These are phyloP conservation scores for Zygnema cylindricum DNA, from an alignment of 139 green algal genomes.

Conservation along the genomic window DNA sequence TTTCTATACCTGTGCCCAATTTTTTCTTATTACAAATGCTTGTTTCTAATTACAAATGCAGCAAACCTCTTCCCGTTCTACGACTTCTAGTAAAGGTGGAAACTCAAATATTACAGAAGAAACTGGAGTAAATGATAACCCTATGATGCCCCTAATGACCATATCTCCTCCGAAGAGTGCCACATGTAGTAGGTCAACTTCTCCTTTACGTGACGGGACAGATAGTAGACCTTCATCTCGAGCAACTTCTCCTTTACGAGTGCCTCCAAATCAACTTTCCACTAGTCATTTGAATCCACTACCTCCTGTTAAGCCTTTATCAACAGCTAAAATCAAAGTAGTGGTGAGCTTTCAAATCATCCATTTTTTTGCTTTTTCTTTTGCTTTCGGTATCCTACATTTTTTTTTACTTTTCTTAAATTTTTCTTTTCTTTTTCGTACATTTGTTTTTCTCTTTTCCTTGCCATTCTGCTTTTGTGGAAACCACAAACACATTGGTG, in stretches of 20 bases:
- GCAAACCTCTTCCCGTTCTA: too few species aligned
- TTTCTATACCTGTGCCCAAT: too few species aligned
- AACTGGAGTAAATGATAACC: too few species aligned
- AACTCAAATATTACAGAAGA: too few species aligned
- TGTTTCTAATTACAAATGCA: too few species aligned
- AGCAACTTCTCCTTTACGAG: not conserved
- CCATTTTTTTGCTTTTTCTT: not conserved
- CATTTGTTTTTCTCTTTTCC: not conserved
- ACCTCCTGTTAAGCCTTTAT: not conserved
- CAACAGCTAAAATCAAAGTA: slow-evolving; percentile 39
- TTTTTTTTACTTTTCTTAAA: not conserved
- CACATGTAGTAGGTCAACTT: not conserved
- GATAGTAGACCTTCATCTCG: not conserved
- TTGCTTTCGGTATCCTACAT: not conserved
- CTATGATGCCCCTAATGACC: too few species aligned
- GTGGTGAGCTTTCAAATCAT: slow-evolving; percentile 26
- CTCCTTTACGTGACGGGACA: not conserved
- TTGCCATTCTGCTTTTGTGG: not conserved
- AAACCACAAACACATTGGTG: not conserved
- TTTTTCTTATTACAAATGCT: too few species aligned
- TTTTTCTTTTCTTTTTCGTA: not conserved
- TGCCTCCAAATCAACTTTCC: not conserved
- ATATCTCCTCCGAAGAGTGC: not conserved
- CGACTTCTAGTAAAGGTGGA: too few species aligned
- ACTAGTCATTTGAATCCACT: not conserved